Conservation (phyloP, 441 rosid species). For the Adansonia grandidieri region DNA sequence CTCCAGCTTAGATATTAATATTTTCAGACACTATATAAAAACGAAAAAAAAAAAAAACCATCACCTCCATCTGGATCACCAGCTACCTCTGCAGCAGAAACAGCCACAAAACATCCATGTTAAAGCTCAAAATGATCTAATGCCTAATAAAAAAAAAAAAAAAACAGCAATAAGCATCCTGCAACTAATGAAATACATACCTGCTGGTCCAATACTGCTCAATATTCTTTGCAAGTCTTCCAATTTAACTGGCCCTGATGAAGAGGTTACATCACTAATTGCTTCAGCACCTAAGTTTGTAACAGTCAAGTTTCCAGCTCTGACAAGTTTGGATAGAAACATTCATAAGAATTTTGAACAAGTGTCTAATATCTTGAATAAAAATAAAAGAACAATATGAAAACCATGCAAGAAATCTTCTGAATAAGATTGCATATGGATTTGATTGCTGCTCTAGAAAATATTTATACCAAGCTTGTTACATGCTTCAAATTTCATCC, state of each 20-base stretch:
- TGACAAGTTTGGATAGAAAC: slow-evolving; percentile 37
- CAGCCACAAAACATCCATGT: slow-evolving; percentile 32
- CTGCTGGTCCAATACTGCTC: slow-evolving; percentile 74
- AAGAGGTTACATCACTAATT: slow-evolving; percentile 71
- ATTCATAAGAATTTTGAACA: slow-evolving; percentile 19
- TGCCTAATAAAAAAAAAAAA: not conserved
- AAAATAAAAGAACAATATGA: not conserved
- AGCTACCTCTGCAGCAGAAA: slow-evolving; percentile 54
- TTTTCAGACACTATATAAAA: not conserved
- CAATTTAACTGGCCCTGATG: slow-evolving; percentile 84
- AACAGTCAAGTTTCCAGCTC: slow-evolving; percentile 79
- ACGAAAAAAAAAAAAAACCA: not conserved
- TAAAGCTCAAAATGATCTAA: slow-evolving; percentile 26
- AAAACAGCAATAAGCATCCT: slow-evolving; percentile 12
- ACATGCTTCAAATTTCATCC: not conserved
- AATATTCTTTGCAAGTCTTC: slow-evolving; percentile 90
- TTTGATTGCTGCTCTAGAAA: not conserved
- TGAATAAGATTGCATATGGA: not conserved
- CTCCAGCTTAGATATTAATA: not conserved
- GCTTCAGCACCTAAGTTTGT: slow-evolving; percentile 70
- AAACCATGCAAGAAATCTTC: slow-evolving; percentile 6
- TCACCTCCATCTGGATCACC: slow-evolving; percentile 86
- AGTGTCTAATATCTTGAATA: slow-evolving; percentile 1
- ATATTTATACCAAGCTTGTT: not conserved
- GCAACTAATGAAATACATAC: slow-evolving; percentile 39